These are phyloP conservation scores for Kalaharituber pfeilii DNA, from an alignment of 2,329 filamentous ascomycete species.

Conservation along the genomic window DNA sequence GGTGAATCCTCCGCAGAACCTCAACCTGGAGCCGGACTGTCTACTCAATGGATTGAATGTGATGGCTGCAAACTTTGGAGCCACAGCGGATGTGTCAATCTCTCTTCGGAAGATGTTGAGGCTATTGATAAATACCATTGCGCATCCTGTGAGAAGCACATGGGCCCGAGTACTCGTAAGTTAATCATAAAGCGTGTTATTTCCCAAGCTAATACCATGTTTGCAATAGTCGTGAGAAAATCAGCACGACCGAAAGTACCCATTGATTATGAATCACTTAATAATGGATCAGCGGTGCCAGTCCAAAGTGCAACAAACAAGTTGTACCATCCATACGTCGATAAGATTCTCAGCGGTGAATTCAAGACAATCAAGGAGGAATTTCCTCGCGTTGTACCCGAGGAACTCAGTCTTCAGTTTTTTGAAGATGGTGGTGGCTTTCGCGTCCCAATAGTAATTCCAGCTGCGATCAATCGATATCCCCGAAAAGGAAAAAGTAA, in stretches of 20 bases:
- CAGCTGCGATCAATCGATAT: conserved; percentile 42
- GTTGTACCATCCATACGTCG: conserved; percentile 49
- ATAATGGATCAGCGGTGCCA: conserved; percentile 38
- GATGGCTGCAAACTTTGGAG: conserved; percentile 53
- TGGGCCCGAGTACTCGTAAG: conserved; percentile 43
- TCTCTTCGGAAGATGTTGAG: conserved; percentile 45
- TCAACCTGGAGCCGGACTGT: conserved; percentile 8
- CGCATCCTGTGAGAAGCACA: conserved; percentile 38
- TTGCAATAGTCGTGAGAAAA: conserved; percentile 37
- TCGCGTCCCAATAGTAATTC: conserved; percentile 41
- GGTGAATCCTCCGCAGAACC: background rate
- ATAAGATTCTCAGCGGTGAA: conserved; percentile 47
- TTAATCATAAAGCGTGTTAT: no score
- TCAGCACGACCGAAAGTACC: conserved; percentile 46
- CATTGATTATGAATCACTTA: conserved; percentile 51
- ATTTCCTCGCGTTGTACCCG: conserved; percentile 46
- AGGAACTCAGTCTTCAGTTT: conserved; percentile 44
- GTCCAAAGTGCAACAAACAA: conserved; percentile 48
- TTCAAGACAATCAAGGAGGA: conserved; percentile 43
- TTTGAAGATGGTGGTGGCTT: conserved; percentile 38
- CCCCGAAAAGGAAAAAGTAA: conserved; percentile 24
- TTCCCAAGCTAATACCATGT: no score
- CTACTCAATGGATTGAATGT: conserved; percentile 43
- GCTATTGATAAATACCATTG: conserved; percentile 54
- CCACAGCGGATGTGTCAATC: conserved; percentile 49